These are phyloP conservation scores for Phragmites australis DNA, from an alignment of 176 grass and related monocot species.

Conservation along the genomic window DNA sequence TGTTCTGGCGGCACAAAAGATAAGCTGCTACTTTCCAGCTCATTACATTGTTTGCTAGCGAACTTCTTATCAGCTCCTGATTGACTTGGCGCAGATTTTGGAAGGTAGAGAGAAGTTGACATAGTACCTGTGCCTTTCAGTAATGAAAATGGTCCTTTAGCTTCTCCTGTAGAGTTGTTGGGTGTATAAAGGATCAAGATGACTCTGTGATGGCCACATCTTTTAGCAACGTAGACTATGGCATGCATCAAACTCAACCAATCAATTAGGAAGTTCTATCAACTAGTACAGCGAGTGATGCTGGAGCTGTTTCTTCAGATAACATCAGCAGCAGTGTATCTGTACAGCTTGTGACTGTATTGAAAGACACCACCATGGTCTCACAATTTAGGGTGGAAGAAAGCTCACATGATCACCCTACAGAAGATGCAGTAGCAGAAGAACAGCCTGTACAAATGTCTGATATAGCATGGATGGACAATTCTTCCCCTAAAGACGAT, in stretches of 20 bases:
- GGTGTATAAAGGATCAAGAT: constrained; percentile 33
- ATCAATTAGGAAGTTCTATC: constrained; percentile 9
- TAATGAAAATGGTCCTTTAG: constrained; percentile 19
- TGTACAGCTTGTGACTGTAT: constrained; percentile 34
- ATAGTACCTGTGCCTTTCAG: constrained; percentile 16
- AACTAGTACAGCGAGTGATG: constrained; percentile 4
- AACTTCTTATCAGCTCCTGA: constrained; percentile 20
- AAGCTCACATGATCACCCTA: constrained; percentile 12
- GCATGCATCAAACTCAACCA: constrained; percentile 15
- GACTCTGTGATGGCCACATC: constrained; percentile 20
- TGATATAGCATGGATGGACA: constrained; percentile 50
- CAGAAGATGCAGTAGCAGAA: constrained; percentile 23
- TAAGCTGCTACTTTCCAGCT: neutral
- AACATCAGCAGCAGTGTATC: constrained; percentile 29
- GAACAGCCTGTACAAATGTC: constrained; percentile 44
- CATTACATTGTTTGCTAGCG: constrained; percentile 22
- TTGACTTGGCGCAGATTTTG: constrained; percentile 58
- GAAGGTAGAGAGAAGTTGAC: constrained; percentile 59
- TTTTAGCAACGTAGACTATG: constrained; percentile 36
- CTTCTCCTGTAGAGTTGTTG: constrained; percentile 11
- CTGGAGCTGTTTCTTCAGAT: constrained; percentile 35
- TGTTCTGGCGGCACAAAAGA: neutral
- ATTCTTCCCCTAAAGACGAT: constrained; percentile 47
- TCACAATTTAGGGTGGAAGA: constrained; percentile 32
- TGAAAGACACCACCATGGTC: neutral